Evolutionary conservation across 768 basidiomycete species (phyloP), one percentile per base, ranked within the genome.

Genomic region (Boletus bicolor): DNA sequence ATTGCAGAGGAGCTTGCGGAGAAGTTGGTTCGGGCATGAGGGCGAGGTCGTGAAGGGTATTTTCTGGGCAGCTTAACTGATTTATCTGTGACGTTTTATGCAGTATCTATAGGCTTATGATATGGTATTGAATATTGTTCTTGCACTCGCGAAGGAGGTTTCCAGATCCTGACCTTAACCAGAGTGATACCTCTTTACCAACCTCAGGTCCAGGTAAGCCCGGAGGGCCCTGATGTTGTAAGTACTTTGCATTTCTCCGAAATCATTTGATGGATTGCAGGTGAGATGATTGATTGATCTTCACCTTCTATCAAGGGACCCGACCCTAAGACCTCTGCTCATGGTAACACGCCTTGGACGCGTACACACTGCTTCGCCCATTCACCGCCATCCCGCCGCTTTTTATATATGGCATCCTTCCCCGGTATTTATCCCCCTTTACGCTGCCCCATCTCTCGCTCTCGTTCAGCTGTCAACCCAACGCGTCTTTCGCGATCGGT

Each of bases 1-100:
- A 11, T 55, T 17, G 70, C 65, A 5, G 36, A 53, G 41, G 53
- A 63, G 1, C 55, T 69, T 30, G 46, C 53, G 7, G 51, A 56
- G 36, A 61, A 34, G 47, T 51, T 69, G 47, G 9, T 19, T 2
- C 37, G 42, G 9, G 19, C 42, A 30, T 44, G 24, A 58, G n/a
- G 12, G 7, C n/a, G 7, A 39, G 12, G 26, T 43, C 26, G 15
- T 44, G 44, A 45, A 10, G 19, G 15, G 34, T 7, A 14, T 39
- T 53, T 52, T 37, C 14, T 10, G 2, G 32, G 26, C 17, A 19
- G 4, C 26, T 17, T 4, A 11, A 24, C 21, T 24, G 21, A 36
- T 34, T 7, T 34, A 21, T n/a, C 44, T 11, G n/a, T 19, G 21
- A 35, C 34, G 21, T 14, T 28, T 19, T 26, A n/a, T 42, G 26